Evolutionary conservation across 2,329 filamentous ascomycete genomes (phyloP), one percentile per base, ranked within the genome.

Genomic region (Kalmusia sp.): DNA sequence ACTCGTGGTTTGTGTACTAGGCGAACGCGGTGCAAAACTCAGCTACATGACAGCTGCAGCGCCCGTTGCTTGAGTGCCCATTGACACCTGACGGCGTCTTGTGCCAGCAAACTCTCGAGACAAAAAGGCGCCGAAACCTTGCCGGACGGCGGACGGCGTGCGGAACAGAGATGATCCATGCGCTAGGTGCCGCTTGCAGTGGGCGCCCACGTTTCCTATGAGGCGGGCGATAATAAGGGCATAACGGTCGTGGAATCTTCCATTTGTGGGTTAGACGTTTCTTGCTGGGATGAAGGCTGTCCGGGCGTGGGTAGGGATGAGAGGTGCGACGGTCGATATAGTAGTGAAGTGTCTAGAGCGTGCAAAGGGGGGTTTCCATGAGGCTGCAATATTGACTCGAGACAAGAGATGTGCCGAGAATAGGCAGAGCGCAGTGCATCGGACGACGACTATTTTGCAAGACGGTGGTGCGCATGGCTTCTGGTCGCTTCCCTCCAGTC

Each of bases 211-310:
- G 34, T 38, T 39, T 2, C 34, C n/a, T n/a, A n/a, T 38, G 14
- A 19, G 9, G 8, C 38, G 22, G 24, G 38, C 24, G 24, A 22
- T 7, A 41, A 17, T 6, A 8, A 8, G 17, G 33, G 33, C 44
- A 9, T 33, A 47, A 47, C 44, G 44, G 44, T 47, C 28, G 46
- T 39, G 34, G 25, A 48, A 48, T 48, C 15, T 48, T 38, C 45
- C 45, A 17, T 19, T 45, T 35, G 44, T 28, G 44, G 44, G 33
- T 19, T 38, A 47, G 44, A 12, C 44, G 15, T 27, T 2, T 2
- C 9, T 8, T 35, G n/a, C 44, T n/a, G 33, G 44, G 44, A 47
- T 21, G 33, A 37, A 47, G 44, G 44, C 33, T 47, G 44, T 15
- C 15, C 22, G 22, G n/a, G n/a, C n/a, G n/a, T n/a, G n/a, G n/a